phyloP scores from a whole-genome alignment of 306 rosid species.

The Cajanus cajan region DNA sequence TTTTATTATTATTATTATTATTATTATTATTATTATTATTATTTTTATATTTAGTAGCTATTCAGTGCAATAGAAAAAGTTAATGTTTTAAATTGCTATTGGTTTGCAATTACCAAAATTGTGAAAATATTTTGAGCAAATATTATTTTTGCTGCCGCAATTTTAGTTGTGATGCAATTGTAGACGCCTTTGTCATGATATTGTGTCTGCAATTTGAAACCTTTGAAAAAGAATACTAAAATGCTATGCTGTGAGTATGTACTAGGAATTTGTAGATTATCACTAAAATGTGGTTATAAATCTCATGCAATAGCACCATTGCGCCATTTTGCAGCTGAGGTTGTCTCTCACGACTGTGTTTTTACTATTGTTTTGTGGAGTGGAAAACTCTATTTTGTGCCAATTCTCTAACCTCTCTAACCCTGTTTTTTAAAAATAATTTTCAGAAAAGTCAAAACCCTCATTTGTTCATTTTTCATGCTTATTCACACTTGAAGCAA shows the following conservation, averaged over 20 bases:
- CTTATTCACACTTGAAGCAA: too few relatives aligned
- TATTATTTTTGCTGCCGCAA: background rate
- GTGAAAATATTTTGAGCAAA: too few relatives aligned
- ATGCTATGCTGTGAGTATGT: background rate
- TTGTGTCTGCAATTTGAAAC: background rate
- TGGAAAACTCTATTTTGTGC: too few relatives aligned
- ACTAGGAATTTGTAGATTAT: background rate
- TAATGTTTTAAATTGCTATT: background rate
- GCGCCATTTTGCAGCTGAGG: too few relatives aligned
- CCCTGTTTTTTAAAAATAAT: too few relatives aligned
- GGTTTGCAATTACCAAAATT: background rate
- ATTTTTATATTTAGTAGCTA: background rate
- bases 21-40: too few relatives aligned
- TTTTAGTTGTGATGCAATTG: background rate
- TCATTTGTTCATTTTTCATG: too few relatives aligned
- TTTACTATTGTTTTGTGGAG: too few relatives aligned
- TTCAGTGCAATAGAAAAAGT: background rate
- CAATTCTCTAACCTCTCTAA: too few relatives aligned
- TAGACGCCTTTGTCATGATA: background rate
- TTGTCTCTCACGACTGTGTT: too few relatives aligned
- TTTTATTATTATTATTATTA: too few relatives aligned
- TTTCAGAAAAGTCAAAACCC: too few relatives aligned
- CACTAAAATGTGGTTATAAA: background rate
- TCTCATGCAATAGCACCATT: background rate
- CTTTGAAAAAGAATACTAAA: background rate